These are phyloP conservation scores for Cornus kousa DNA, from an alignment of 148 eudicot genomes.

Conservation along the genomic window DNA sequence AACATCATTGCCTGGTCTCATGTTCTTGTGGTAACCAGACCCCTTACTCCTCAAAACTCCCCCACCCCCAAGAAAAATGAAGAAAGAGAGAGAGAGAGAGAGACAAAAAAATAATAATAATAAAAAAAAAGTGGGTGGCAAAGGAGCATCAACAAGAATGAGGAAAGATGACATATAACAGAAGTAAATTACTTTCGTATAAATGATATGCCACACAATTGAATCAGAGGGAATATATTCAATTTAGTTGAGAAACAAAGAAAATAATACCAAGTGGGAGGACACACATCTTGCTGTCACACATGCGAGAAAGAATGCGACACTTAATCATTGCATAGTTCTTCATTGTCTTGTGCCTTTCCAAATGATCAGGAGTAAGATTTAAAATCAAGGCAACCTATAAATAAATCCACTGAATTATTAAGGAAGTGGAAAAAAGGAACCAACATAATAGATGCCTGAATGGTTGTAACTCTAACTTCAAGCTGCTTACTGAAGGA, in stretches of 20 bases:
- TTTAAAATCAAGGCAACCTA: slow-evolving; percentile 20
- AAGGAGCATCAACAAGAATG: background rate
- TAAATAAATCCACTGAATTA: background rate
- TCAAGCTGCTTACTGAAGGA: slow-evolving; percentile 17
- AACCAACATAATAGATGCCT: background rate
- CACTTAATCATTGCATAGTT: slow-evolving; percentile 13
- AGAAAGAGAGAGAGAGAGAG: no score
- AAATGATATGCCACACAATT: no score
- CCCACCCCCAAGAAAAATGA: no score
- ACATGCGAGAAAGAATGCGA: slow-evolving; percentile 14
- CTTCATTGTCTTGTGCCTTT: slow-evolving; percentile 19
- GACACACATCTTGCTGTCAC: slow-evolving; percentile 2
- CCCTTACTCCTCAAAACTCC: no score
- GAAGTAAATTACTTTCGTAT: no score
- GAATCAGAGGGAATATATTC: background rate
- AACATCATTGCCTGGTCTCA: no score
- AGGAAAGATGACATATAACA: background rate
- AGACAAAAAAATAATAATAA: no score
- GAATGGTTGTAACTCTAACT: background rate
- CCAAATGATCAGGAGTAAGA: slow-evolving; percentile 22
- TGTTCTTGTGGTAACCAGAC: no score
- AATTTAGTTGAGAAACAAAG: background rate
- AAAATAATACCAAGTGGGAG: slow-evolving; percentile 7
- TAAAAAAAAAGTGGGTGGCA: no score
- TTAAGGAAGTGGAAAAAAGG: background rate